Evolutionary conservation across 805 yeast species (phyloP).

Genomic region (Candida sphagnicola): DNA sequence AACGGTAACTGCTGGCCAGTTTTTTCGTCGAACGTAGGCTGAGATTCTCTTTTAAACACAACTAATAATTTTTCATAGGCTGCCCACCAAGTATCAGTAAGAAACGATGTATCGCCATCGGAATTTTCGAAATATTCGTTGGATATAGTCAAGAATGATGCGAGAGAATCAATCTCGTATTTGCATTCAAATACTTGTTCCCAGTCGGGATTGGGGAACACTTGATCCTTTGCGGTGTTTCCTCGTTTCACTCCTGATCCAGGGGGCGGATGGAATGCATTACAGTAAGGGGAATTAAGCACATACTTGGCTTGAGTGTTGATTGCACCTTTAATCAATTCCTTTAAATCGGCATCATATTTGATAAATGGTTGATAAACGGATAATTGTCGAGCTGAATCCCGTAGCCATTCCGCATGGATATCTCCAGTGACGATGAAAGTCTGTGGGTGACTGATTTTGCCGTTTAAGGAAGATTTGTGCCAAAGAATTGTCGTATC

Average conservation of each 20-base stretch:
- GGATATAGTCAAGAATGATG: slow-evolving; percentile 71
- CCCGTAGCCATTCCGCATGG: slow-evolving; percentile 91
- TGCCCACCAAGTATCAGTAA: slow-evolving; percentile 49
- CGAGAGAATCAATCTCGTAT: slow-evolving; percentile 82
- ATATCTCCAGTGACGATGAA: slow-evolving; percentile 91
- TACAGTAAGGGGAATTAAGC: slow-evolving; percentile 70
- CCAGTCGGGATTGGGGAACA: slow-evolving; percentile 70
- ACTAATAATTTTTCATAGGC: slow-evolving; percentile 52
- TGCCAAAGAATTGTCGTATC: slow-evolving; percentile 87
- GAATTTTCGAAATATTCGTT: slow-evolving; percentile 65
- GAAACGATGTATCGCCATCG: slow-evolving; percentile 42
- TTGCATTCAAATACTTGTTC: slow-evolving; percentile 78
- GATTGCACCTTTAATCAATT: slow-evolving; percentile 72
- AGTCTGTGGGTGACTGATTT: slow-evolving; percentile 42
- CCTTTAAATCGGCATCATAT: slow-evolving; percentile 46
- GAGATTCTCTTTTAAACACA: slow-evolving; percentile 56
- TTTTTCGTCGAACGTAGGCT: slow-evolving; percentile 52
- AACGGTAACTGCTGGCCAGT: slow-evolving; percentile 47
- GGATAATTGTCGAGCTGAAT: slow-evolving; percentile 77
- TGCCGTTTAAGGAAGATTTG: slow-evolving; percentile 12
- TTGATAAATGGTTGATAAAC: slow-evolving; percentile 64
- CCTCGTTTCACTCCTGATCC: slow-evolving; percentile 45
- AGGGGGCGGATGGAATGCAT: slow-evolving; percentile 86
- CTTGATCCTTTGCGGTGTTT: slow-evolving; percentile 56
- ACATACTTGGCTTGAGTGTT: slow-evolving; percentile 71